Evolutionary conservation across 2,329 filamentous ascomycete species (phyloP).

Genomic region (Westerdykella ornata): DNA sequence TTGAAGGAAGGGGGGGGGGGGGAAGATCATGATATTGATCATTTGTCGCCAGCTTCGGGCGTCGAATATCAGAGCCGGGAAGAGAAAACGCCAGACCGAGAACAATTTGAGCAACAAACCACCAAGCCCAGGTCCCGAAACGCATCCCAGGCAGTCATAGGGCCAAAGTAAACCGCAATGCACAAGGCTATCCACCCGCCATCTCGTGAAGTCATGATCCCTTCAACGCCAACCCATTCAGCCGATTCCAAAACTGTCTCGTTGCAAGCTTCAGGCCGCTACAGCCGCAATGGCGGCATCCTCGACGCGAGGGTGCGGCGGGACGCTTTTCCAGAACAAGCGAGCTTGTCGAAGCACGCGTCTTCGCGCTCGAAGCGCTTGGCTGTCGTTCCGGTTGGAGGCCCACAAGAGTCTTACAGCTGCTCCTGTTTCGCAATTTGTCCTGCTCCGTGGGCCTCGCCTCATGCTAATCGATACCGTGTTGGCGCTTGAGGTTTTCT

Average conservation of each 20-base stretch:
- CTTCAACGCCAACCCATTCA: constrained; percentile 31
- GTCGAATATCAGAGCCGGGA: not conserved
- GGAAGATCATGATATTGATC: not conserved
- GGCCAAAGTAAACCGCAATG: constrained; percentile 2
- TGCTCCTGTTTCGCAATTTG: constrained; percentile 27
- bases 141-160: not conserved
- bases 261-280: constrained; percentile 25
- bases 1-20: too few species aligned
- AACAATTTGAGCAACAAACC: not conserved
- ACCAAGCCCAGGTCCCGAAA: not conserved
- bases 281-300: constrained; percentile 30
- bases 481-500: constrained; percentile 95
- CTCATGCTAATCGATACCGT: constrained; percentile 83
- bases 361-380: constrained; percentile 20
- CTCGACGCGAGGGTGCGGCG: constrained; percentile 11
- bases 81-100: not conserved
- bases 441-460: constrained; percentile 45
- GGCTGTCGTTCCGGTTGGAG: constrained; percentile 28
- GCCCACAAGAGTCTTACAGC: constrained; percentile 32
- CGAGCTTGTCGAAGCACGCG: constrained; percentile 19
- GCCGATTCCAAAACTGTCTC: constrained; percentile 30
- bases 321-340: constrained; percentile 20
- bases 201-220: constrained; percentile 14
- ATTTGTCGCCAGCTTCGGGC: not conserved
- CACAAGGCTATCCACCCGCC: constrained; percentile 9